These are phyloP conservation scores for Jatropha podagrica DNA, from an alignment of 441 rosid genomes.

Conservation along the genomic window DNA sequence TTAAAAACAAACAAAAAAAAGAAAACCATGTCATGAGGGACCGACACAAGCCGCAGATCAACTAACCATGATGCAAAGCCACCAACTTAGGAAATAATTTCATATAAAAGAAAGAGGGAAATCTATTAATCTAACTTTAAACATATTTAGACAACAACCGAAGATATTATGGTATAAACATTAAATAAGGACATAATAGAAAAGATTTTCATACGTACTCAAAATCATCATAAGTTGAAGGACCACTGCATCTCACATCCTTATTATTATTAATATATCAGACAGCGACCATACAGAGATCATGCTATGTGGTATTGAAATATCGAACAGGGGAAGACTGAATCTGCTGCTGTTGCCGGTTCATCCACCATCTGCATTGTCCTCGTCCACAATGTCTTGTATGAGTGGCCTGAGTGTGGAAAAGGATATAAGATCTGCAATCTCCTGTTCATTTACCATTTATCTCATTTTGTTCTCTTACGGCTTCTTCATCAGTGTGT, in stretches of 20 bases:
- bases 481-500: neutral
- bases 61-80: conserved; percentile 36
- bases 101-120: neutral
- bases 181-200: neutral
- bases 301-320: conserved; percentile 5
- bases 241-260: neutral
- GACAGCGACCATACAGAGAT: conserved; percentile 19
- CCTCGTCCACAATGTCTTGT: conserved; percentile 2
- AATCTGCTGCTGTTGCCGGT: neutral
- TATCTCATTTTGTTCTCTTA: neutral
- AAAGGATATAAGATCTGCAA: neutral
- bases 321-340: neutral
- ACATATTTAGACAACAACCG: conserved; percentile 3
- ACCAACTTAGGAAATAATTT: conserved; percentile 21
- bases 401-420: neutral
- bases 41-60: conserved; percentile 45
- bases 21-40: conserved; percentile 11
- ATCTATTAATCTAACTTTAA: neutral
- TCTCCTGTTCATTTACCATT: neutral
- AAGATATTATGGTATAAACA: neutral
- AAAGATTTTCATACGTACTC: neutral
- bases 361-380: neutral
- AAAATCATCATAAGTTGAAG: neutral
- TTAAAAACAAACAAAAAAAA: neutral
- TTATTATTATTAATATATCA: neutral